A percentile compares a stretch with the other conserved stretches of the same genome.
Evolutionary conservation across 225 moss, liverwort and hornwort species (phyloP).

Genomic region (Straminergon stramineum): DNA sequence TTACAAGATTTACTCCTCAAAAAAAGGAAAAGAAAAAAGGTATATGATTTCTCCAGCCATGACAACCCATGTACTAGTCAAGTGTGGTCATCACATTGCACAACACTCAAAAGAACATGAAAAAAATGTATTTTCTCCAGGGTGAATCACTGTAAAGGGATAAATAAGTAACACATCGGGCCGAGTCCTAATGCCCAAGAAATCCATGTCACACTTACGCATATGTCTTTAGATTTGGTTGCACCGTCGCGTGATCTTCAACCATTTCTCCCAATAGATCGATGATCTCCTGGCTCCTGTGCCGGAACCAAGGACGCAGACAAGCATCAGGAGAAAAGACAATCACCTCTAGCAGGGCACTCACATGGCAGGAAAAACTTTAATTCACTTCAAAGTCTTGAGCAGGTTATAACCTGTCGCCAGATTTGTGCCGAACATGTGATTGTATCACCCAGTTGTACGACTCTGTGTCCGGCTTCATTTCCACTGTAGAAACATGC

Average conservation of each 20-base stretch:
- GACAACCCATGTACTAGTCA: not conserved
- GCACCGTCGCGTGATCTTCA: conserved; percentile 78
- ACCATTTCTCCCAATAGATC: conserved; percentile 94
- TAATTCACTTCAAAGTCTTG: not conserved
- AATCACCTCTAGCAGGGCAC: not conserved
- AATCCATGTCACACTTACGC: conserved; percentile 53
- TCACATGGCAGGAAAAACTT: not conserved
- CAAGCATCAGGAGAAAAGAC: not conserved
- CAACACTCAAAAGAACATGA: not conserved
- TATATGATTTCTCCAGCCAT: not conserved
- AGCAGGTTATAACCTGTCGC: conserved; percentile 62
- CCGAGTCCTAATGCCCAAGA: not conserved
- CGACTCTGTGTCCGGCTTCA: conserved; percentile 94
- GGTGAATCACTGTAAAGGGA: not conserved
- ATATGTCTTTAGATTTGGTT: conserved; percentile 88
- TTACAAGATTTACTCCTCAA: not conserved
- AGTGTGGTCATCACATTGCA: not conserved
- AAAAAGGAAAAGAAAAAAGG: not conserved
- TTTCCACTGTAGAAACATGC: conserved; percentile 33
- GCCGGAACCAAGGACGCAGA: not conserved
- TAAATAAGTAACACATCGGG: not conserved
- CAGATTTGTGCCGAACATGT: conserved; percentile 61
- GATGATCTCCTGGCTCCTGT: conserved; percentile 71
- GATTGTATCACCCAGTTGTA: conserved; percentile 94
- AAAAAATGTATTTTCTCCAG: not conserved